Conservation (phyloP, 1,284 basidiomycete species). For the Austroboletus niveus region DNA sequence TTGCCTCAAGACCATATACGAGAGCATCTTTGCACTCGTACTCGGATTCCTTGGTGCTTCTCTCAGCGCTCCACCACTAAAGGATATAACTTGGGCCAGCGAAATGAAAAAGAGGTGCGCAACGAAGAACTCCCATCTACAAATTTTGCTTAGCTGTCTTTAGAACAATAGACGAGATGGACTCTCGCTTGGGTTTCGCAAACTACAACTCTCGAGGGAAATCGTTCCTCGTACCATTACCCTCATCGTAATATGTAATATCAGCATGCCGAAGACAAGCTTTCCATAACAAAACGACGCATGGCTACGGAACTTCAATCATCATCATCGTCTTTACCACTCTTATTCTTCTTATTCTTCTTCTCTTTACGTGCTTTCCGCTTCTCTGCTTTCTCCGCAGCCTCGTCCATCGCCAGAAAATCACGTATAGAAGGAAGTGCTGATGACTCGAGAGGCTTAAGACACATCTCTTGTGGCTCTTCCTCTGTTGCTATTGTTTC, state of each 20-base stretch:
- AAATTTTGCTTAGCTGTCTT: not conserved
- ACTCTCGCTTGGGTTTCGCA: slow-evolving; percentile 70
- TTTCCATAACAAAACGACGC: not conserved
- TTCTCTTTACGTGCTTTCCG: slow-evolving; percentile 73
- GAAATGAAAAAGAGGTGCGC: slow-evolving; percentile 80
- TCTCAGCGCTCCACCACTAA: slow-evolving; percentile 64
- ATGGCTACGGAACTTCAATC: slow-evolving; percentile 8
- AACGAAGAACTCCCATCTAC: too few species aligned
- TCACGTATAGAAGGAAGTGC: slow-evolving; percentile 78
- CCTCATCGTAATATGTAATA: not conserved
- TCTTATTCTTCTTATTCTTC: slow-evolving; percentile 49
- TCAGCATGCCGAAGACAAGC: slow-evolving; percentile 1
- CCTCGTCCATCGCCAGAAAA: slow-evolving; percentile 72
- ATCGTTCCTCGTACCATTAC: slow-evolving; percentile 24
- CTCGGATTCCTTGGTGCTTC: slow-evolving; percentile 72
- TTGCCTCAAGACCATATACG: slow-evolving; percentile 59
- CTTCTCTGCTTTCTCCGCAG: slow-evolving; percentile 60
- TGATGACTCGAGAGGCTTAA: slow-evolving; percentile 71
- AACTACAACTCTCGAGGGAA: slow-evolving; percentile 67
- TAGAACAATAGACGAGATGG: slow-evolving; percentile 79
- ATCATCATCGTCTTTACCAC: slow-evolving; percentile 30
- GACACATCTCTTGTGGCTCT: slow-evolving; percentile 47
- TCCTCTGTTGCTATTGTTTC: slow-evolving; percentile 38
- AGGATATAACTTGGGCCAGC: slow-evolving; percentile 85
- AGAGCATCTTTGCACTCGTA: slow-evolving; percentile 63